Percentiles rank a stretch among this genome's conserved stretches.
Conservation (phyloP, 768 basidiomycete genomes). For the Pholiota conissans region DNA sequence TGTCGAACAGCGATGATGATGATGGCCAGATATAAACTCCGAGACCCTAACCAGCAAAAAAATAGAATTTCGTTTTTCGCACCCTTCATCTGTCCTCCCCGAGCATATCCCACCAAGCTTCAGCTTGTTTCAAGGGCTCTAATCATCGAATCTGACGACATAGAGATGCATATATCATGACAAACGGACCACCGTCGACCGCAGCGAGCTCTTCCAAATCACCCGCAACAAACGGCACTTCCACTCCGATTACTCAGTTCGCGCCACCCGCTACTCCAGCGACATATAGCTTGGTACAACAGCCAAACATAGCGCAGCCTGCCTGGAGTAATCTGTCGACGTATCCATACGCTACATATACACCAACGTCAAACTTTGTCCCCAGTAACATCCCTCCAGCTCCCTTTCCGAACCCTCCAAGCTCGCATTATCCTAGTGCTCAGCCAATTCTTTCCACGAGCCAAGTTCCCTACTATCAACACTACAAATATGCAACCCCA, state of each 20-base stretch:
- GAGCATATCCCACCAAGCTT: not conserved
- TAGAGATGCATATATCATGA: slow-evolving; percentile 14
- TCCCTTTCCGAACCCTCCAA: not conserved
- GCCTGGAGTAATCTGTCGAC: not conserved
- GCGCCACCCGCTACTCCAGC: not conserved
- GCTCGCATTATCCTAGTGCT: slow-evolving; percentile 1
- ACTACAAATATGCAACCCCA: not conserved
- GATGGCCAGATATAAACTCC: not conserved
- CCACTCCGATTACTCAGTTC: not conserved
- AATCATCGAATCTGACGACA: not conserved
- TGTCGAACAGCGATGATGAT: not conserved
- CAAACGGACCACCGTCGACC: slow-evolving; percentile 16
- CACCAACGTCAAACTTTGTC: not conserved
- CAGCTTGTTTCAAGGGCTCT: not conserved
- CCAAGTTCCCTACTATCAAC: not conserved
- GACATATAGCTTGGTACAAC: not conserved
- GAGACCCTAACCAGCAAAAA: not conserved
- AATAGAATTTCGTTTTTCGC: not conserved
- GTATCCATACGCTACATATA: not conserved
- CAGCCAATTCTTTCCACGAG: not conserved
- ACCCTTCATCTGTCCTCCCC: not conserved
- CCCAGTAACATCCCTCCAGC: not conserved
- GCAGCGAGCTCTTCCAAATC: slow-evolving; percentile 19
- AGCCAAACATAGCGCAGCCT: not conserved
- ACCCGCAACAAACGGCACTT: not conserved